phyloP scores from a whole-genome alignment of 441 rosid genomes.

The Croton setiger region DNA sequence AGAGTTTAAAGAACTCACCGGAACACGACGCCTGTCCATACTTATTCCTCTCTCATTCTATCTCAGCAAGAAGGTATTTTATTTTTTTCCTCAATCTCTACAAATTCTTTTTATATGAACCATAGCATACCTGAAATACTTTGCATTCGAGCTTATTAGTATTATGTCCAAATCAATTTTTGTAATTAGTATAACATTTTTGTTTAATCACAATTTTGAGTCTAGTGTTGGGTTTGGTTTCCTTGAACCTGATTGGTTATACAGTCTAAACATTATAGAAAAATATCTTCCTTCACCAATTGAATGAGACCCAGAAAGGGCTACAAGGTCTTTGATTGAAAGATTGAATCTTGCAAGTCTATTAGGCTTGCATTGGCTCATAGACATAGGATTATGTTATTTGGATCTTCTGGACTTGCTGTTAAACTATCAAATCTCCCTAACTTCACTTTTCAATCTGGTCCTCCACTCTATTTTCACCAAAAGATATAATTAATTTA shows the following conservation, averaged over 20 bases:
- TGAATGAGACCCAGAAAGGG: conserved; percentile 94
- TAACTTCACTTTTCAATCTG: conserved; percentile 79
- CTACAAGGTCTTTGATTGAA: conserved; percentile 70
- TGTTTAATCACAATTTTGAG: no score
- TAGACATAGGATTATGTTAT: conserved; percentile 84
- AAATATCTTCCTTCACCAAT: conserved; percentile 85
- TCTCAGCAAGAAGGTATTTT: no score
- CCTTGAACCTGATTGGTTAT: conserved; percentile 84
- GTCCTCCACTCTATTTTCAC: conserved; percentile 72
- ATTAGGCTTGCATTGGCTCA: conserved; percentile 78
- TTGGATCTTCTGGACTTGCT: conserved; percentile 73
- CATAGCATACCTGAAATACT: no score
- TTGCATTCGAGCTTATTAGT: no score
- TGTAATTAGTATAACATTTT: no score
- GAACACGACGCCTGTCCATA: no score
- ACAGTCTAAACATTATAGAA: conserved; percentile 78
- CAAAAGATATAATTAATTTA: background rate
- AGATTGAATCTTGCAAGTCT: conserved; percentile 56
- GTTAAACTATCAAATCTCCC: conserved; percentile 83
- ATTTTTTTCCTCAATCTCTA: no score
- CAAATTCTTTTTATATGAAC: no score
- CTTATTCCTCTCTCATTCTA: no score
- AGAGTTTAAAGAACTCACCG: no score
- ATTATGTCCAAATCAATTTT: no score
- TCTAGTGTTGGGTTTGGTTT: conserved; percentile 59